phyloP scores from a whole-genome alignment of 202 grass and related monocot genomes.

The Schoenoplectus tabernaemontani region DNA sequence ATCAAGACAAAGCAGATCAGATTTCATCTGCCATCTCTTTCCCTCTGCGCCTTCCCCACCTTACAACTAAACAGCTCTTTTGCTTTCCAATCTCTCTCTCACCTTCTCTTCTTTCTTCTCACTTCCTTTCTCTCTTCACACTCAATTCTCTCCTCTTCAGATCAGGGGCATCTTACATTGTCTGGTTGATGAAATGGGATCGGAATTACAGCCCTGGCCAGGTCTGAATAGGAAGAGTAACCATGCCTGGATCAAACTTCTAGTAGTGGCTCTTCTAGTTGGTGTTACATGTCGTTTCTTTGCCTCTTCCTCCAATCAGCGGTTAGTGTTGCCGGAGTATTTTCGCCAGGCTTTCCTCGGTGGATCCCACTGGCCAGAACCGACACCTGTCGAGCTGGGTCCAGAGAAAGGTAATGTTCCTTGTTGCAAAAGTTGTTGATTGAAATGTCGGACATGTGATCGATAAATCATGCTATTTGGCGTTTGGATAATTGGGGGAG shows the following conservation, averaged over 20 bases:
- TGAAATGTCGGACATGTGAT: too few relatives aligned
- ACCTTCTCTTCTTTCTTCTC: neutral
- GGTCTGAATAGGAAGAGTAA: conserved; percentile 19
- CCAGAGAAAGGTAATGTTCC: conserved; percentile 1
- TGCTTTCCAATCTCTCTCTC: neutral
- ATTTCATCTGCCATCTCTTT: conserved; percentile 11
- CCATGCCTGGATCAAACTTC: conserved; percentile 21
- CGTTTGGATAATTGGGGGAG: neutral
- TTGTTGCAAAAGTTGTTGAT: neutral
- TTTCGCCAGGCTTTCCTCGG: neutral
- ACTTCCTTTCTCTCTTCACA: too few relatives aligned
- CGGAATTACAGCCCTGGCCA: conserved; percentile 21
- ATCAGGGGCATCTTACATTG: neutral
- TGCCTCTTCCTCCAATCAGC: neutral
- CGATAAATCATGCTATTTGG: too few relatives aligned
- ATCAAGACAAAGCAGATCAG: neutral
- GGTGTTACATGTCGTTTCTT: conserved; percentile 19
- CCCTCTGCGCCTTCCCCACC: neutral
- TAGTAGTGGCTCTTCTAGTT: neutral
- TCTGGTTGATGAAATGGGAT: neutral
- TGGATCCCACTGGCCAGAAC: neutral
- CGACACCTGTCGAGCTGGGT: neutral
- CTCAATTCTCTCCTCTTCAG: neutral
- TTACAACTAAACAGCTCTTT: conserved; percentile 11
- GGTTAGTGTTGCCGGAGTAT: neutral